Evolutionary conservation across 305 asterid species (phyloP).

Genomic region (Vinca major): DNA sequence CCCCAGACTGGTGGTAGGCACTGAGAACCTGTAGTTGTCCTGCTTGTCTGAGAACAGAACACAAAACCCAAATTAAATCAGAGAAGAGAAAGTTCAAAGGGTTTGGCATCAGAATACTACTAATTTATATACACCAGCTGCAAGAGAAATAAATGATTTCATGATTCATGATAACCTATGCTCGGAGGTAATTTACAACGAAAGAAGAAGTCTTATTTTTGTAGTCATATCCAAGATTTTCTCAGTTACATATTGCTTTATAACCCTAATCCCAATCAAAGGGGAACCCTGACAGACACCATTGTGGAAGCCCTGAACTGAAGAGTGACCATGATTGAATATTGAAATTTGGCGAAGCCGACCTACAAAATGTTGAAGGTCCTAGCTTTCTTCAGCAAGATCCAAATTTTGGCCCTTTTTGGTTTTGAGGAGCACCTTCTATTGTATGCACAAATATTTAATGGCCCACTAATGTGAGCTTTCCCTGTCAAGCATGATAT

Average conservation of each 20-base stretch:
- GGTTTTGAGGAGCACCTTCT: background rate
- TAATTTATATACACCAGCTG: background rate
- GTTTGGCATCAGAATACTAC: background rate
- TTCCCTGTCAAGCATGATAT: background rate
- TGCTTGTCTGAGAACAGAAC: conserved; percentile 59
- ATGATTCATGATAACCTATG: background rate
- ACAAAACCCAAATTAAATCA: conserved; percentile 15
- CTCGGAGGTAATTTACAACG: background rate
- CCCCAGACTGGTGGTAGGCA: conserved; percentile 98
- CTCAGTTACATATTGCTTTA: background rate
- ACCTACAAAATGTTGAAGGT: background rate
- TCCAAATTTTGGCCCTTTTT: background rate
- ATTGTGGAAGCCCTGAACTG: background rate
- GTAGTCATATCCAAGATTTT: background rate
- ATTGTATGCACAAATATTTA: background rate
- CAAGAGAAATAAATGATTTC: background rate
- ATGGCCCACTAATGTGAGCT: background rate
- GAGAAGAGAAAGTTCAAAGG: conserved; percentile 1
- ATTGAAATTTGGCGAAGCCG: background rate
- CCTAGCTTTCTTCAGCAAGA: background rate
- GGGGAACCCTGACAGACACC: background rate
- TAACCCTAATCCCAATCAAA: background rate
- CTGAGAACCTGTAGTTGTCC: conserved; percentile 94
- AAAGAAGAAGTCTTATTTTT: background rate
- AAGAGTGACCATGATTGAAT: background rate